Conservation (phyloP, 768 basidiomycete species). For the Phanerochaete sordida region DNA sequence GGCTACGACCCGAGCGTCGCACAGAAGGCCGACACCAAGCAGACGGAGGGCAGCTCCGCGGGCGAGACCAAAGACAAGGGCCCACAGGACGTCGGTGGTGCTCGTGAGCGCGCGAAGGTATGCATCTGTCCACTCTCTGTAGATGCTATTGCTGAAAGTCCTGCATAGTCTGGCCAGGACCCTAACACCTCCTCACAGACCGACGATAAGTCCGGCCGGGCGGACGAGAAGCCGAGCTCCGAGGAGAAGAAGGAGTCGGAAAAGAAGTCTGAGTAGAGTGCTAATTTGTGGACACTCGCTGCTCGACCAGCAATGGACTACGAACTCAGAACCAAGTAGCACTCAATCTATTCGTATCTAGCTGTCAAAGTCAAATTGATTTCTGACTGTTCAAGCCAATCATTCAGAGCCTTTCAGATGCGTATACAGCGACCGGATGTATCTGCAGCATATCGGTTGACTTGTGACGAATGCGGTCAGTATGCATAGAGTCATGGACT, state of each 20-base stretch:
- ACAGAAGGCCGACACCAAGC: not conserved
- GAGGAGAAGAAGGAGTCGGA: not conserved
- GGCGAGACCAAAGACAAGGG: not conserved
- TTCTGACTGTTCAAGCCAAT: too few species aligned
- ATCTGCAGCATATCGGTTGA: too few species aligned
- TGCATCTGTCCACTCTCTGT: not conserved
- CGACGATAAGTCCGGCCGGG: not conserved
- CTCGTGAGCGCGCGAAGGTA: constrained; percentile 3
- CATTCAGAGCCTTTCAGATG: too few species aligned
- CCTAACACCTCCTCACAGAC: not conserved
- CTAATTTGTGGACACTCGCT: not conserved
- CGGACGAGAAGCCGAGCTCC: not conserved
- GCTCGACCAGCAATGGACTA: not conserved
- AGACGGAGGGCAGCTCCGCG: constrained; percentile 1
- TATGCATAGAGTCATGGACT: too few species aligned
- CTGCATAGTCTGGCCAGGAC: not conserved
- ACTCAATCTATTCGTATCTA: not conserved
- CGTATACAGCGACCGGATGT: too few species aligned
- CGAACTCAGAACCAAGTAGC: too few species aligned
- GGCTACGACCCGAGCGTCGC: not conserved
- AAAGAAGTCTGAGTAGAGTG: not conserved
- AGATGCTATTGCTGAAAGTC: not conserved
- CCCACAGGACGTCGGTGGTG: not conserved
- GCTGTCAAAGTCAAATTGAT: too few species aligned
- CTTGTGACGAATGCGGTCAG: too few species aligned